Evolutionary conservation across 768 basidiomycete species (phyloP), one percentile per base, ranked within the genome.

Genomic region (Mycena floridula): DNA sequence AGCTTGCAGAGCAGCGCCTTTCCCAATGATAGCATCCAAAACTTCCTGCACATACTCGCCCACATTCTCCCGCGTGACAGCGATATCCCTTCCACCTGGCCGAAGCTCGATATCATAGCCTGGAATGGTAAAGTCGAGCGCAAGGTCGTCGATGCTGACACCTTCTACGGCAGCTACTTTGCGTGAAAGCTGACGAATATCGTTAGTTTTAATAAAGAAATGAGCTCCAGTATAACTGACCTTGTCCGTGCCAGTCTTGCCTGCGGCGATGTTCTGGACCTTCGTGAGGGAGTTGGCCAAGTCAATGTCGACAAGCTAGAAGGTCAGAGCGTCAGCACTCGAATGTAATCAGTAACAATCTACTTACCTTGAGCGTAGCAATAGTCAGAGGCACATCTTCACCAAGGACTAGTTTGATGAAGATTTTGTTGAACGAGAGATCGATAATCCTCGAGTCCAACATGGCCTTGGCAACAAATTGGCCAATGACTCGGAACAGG

Each of bases 361-460:
- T 16, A 15, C 73, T 44, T 48, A 92, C 89, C 65, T 81, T 85
- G 42, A 98, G 74, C 5, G 82, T 81, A n/a, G 87, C 79, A 45
- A 95, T 76, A 3, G 84, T 88, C 51, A 88, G 67, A 12, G 90
- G 85, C 22, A 98, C 75, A 27, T 89, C 82, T 51, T 93, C 88
- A 18, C 89, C 91, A 12, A 98, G 77, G 5, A 94, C 75, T 42
- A 89, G 75, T 61, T 89, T 91, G 51, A 98, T 70, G 75, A 98
- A 97, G n/a, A 95, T 68, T 61, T 89, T 91, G 69, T 92, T 97
- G 62, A 98, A 82, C 23, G 89, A 83, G 52, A 98, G 71, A 61
- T 98, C 96, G 64, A 98, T 95, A 58, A 98, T 97, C 16, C 96
- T 80, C 8, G 94, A 96, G 64, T 99, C 96, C 36, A 98, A 70